Conservation (phyloP, 306 rosid species). For the Prinsepia uniflora region DNA sequence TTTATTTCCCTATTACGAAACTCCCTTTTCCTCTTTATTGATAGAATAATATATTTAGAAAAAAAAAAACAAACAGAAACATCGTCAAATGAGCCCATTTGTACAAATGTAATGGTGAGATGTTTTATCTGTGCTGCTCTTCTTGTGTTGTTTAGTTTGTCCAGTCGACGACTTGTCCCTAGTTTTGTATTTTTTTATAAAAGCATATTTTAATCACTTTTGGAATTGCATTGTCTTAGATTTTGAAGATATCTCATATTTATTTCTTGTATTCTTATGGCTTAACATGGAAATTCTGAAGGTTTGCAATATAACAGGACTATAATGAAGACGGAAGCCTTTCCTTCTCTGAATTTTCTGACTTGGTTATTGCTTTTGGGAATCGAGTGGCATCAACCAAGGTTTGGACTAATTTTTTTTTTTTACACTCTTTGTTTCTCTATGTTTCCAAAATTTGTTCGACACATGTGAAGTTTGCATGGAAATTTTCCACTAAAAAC, state of each 20-base stretch:
- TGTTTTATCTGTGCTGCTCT: not conserved
- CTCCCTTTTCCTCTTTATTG: not conserved
- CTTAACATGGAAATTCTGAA: slow-evolving; percentile 16
- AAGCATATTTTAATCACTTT: not conserved
- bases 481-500: not conserved
- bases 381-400: slow-evolving; percentile 68
- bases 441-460: not conserved
- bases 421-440: slow-evolving; percentile 2
- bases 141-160: not conserved
- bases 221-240: not conserved
- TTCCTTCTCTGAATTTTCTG: slow-evolving; percentile 79
- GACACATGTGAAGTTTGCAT: not conserved
- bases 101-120: not conserved
- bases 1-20: not conserved
- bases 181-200: not conserved
- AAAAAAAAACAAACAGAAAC: not conserved
- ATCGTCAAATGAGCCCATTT: not conserved
- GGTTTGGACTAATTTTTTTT: slow-evolving; percentile 42
- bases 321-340: slow-evolving; percentile 85
- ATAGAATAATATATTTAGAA: not conserved
- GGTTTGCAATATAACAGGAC: slow-evolving; percentile 53
- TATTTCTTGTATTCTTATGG: not conserved
- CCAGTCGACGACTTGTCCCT: no score
- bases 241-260: not conserved
- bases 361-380: slow-evolving; percentile 81